Percentiles rank a stretch among this genome's conserved stretches.
These are phyloP conservation scores for Aureobasidium sp. DNA, from an alignment of 2,329 filamentous ascomycete genomes.

Conservation along the genomic window DNA sequence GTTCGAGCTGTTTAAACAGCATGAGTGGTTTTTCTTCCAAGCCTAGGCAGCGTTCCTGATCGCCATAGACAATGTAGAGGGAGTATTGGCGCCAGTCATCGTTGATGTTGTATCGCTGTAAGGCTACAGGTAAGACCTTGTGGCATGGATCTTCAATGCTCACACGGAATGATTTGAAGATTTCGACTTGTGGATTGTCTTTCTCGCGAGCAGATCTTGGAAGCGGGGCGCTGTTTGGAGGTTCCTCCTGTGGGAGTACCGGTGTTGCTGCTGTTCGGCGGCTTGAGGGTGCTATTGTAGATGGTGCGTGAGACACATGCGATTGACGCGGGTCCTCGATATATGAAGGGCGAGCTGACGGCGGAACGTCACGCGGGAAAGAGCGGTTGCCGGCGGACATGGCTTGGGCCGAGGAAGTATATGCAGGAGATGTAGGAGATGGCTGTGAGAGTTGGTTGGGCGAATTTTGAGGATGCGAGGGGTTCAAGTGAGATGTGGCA, in stretches of 20 bases:
- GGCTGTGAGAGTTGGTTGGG: slow-evolving; percentile 33
- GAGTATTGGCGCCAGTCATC: slow-evolving; percentile 97
- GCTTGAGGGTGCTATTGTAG: slow-evolving; percentile 23
- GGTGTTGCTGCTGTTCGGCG: slow-evolving; percentile 14
- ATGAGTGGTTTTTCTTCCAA: slow-evolving; percentile 91
- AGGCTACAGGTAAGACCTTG: slow-evolving; percentile 88
- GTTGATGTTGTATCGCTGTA: slow-evolving; percentile 98
- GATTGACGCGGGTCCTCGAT: slow-evolving; percentile 17
- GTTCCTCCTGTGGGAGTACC: slow-evolving; percentile 14
- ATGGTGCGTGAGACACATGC: slow-evolving; percentile 22
- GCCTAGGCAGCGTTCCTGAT: slow-evolving; percentile 88
- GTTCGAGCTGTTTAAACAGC: slow-evolving; percentile 93
- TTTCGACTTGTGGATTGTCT: slow-evolving; percentile 62
- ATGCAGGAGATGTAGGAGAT: slow-evolving; percentile 44
- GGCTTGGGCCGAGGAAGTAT: slow-evolving; percentile 26
- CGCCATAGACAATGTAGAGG: slow-evolving; percentile 96
- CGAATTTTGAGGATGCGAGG: slow-evolving; percentile 39
- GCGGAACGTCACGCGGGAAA: slow-evolving; percentile 23
- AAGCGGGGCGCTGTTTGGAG: slow-evolving; percentile 7
- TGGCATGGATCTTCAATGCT: slow-evolving; percentile 97
- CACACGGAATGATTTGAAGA: slow-evolving; percentile 97
- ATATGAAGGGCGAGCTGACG: slow-evolving; percentile 17
- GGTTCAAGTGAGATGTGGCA: slow-evolving; percentile 43
- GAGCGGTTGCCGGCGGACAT: slow-evolving; percentile 21
- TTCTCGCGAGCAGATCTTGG: slow-evolving; percentile 12